Conservation (phyloP, 2,329 filamentous ascomycete genomes). For the Fusarium mexicanum region DNA sequence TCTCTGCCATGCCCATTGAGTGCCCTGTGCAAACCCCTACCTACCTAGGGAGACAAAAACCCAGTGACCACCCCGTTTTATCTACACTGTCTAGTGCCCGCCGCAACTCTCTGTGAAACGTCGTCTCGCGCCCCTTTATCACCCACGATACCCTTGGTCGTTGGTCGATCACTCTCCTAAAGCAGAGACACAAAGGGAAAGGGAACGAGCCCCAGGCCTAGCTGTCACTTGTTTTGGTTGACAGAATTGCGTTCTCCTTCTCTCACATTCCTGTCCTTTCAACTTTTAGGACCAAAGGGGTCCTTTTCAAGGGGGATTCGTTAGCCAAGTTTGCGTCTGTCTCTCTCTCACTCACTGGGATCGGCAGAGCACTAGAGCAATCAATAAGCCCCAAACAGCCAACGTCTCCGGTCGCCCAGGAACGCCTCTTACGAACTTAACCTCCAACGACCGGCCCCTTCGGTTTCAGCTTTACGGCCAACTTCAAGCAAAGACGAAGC, state of each 20-base stretch:
- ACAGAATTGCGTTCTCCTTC: background rate
- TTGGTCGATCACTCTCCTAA: slow-evolving; percentile 1
- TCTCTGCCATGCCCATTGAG: slow-evolving; percentile 17
- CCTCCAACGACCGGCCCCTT: slow-evolving; percentile 18
- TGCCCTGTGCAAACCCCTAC: slow-evolving; percentile 30
- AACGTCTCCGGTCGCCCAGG: slow-evolving; percentile 17
- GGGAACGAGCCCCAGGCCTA: slow-evolving; percentile 1
- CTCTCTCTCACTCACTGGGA: background rate
- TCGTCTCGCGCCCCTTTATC: slow-evolving; percentile 41
- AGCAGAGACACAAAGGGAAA: slow-evolving; percentile 2
- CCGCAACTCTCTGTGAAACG: slow-evolving; percentile 43
- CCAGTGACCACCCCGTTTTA: slow-evolving; percentile 27
- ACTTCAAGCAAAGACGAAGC: background rate
- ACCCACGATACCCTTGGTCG: slow-evolving; percentile 6
- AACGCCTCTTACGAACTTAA: slow-evolving; percentile 34
- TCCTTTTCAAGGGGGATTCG: background rate
- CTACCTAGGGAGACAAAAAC: background rate
- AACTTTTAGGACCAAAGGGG: slow-evolving; percentile 10
- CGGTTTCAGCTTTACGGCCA: slow-evolving; percentile 26
- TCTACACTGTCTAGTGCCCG: slow-evolving; percentile 34
- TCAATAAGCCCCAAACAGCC: slow-evolving; percentile 18
- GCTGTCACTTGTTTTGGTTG: slow-evolving; percentile 2
- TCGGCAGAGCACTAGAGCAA: background rate
- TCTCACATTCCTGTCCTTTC: slow-evolving; percentile 18
- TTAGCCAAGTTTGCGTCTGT: background rate